Evolutionary conservation across 768 basidiomycete genomes (phyloP).

Genomic region (Termitomyces sp.): DNA sequence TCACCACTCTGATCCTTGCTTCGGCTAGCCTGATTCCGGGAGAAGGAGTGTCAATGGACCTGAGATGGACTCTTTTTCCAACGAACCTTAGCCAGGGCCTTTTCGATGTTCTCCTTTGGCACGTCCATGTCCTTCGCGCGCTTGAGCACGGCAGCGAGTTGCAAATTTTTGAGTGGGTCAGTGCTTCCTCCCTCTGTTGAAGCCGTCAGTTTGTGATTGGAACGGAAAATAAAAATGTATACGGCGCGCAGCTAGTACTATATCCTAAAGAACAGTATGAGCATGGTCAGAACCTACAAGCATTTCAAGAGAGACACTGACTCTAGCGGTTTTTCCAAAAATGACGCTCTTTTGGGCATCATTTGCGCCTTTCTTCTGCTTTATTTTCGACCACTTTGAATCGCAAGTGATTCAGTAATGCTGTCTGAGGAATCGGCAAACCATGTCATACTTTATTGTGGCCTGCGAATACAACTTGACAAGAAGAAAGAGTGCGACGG

Average conservation of each 20-base stretch:
- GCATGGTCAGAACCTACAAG: not conserved
- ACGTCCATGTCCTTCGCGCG: conserved; percentile 51
- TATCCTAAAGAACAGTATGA: conserved; percentile 38
- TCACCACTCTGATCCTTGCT: conserved; percentile 41
- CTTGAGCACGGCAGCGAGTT: conserved; percentile 49
- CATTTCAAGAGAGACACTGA: conserved; percentile 22
- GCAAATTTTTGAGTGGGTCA: conserved; percentile 47
- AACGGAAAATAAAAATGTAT: conserved; percentile 2
- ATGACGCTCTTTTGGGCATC: conserved; percentile 54
- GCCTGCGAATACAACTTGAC: conserved; percentile 20
- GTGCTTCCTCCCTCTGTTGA: conserved; percentile 47
- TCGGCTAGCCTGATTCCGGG: conserved; percentile 35
- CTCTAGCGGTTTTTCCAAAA: conserved; percentile 51
- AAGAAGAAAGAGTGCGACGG: conserved; percentile 17
- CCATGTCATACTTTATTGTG: conserved; percentile 33
- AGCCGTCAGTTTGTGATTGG: not conserved
- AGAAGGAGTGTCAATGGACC: not conserved
- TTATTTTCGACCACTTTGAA: conserved; percentile 71
- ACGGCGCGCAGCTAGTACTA: conserved; percentile 57
- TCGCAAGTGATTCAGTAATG: not conserved
- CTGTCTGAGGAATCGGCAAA: too few relatives aligned
- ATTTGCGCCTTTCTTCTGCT: conserved; percentile 60
- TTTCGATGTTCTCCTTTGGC: conserved; percentile 66
- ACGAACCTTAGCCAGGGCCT: conserved; percentile 49
- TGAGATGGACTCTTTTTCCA: not conserved